Evolutionary conservation across 352 stramenopile species (phyloP), one percentile per base, ranked within the genome.

Genomic region (Saprolegnia diclina): DNA sequence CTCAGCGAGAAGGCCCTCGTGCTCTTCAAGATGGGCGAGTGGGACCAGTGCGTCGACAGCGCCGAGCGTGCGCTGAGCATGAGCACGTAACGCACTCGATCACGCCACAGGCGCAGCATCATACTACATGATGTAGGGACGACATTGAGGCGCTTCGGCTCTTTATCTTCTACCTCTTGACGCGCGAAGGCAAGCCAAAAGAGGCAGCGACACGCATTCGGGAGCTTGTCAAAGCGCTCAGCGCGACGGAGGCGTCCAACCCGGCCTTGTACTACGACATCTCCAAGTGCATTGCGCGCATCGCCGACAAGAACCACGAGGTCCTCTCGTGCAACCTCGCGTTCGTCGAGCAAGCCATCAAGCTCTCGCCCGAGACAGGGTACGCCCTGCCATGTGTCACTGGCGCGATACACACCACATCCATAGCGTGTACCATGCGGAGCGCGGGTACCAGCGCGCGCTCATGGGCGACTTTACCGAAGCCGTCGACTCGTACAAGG

Each of bases 401-500:
- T 16, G 38, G 38, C 38, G 38, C 7, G 38, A 7, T 45, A 16
- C 7, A 14, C 14, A 14, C 14, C 38, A 45, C 14, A 6, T 44
- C 7, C 24, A 7, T 69, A 69, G 83, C 19, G 77, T 78, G 11
- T 85, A 87, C 50, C 81, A 77, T 35, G 83, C 83, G 5, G 90
- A 97, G 70, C 76, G 81, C 4, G 91, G 80, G 0, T 97, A 95
- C 69, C 79, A 93, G 56, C 80, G 88, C 5, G 75, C 78, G 0
- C 53, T 94, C 3, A 75, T 92, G 16, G 87, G 88, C 42, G 78
- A 96, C 61, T 90, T 88, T 42, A 66, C 76, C 5, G 83, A 94
- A 29, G 82, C 88, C 24, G 88, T 95, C 74, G 84, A 93, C 45
- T 87, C 78, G 13, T 96, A 94, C 75, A 91, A 92, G 64, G 82